phyloP scores from a whole-genome alignment of 192 early-diverging fungal species.

The Coemansia biformis region DNA sequence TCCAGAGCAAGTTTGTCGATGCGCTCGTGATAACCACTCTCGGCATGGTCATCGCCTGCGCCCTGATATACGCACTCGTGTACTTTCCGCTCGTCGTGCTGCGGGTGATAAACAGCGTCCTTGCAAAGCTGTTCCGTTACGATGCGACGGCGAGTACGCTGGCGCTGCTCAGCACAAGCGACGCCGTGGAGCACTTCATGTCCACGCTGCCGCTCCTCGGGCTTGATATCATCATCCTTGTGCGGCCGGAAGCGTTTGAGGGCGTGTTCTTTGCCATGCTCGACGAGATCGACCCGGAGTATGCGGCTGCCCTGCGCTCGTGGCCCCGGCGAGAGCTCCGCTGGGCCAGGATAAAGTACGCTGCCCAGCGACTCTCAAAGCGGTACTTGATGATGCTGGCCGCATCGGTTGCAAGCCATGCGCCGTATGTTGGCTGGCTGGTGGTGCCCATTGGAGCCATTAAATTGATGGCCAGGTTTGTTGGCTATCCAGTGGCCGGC shows the following conservation, averaged over 20 bases:
- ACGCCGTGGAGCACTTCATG: slow-evolving; percentile 37
- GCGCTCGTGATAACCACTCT: slow-evolving; percentile 25
- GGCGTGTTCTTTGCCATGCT: slow-evolving; percentile 42
- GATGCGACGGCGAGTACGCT: slow-evolving; percentile 26
- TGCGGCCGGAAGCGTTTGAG: slow-evolving; percentile 20
- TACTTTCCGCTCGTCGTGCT: slow-evolving; percentile 35
- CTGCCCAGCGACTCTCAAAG: slow-evolving; percentile 24
- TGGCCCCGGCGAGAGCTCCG: slow-evolving; percentile 35
- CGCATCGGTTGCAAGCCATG: slow-evolving; percentile 17
- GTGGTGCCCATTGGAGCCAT: slow-evolving; percentile 32
- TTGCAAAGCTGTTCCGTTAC: slow-evolving; percentile 25
- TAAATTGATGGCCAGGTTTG: slow-evolving; percentile 39
- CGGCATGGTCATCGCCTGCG: slow-evolving; percentile 25
- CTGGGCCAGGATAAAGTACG: slow-evolving; percentile 37
- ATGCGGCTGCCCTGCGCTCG: slow-evolving; percentile 20
- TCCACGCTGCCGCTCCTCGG: slow-evolving; percentile 34
- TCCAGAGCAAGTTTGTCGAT: slow-evolving; percentile 25
- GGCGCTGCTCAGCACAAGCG: slow-evolving; percentile 30
- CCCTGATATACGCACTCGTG: slow-evolving; percentile 15
- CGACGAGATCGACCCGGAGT: slow-evolving; percentile 35
- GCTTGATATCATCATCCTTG: slow-evolving; percentile 34
- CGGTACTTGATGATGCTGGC: slow-evolving; percentile 39
- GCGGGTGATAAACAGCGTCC: slow-evolving; percentile 15
- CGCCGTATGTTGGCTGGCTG: slow-evolving; percentile 41
- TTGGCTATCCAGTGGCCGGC: slow-evolving; percentile 29